Conservation (phyloP, 2,329 filamentous ascomycete genomes). For the Penicillium oxalicum region DNA sequence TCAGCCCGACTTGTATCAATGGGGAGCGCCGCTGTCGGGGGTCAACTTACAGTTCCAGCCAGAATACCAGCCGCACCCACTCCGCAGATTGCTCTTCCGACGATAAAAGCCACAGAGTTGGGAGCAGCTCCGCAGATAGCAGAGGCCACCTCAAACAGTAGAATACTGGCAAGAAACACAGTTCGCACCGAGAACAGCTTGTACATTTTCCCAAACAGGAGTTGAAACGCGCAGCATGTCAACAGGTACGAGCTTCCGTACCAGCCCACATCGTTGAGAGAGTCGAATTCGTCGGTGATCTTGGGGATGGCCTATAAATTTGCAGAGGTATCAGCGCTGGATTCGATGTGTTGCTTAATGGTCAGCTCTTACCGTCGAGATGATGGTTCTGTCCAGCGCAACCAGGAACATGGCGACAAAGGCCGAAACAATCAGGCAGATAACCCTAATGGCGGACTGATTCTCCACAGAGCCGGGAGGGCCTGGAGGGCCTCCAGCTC, state of each 20-base stretch:
- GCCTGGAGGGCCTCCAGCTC: too few species aligned
- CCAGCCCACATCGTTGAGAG: constrained; percentile 55
- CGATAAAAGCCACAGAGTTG: constrained; percentile 25
- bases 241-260: constrained; percentile 49
- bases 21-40: too few species aligned
- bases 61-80: constrained; percentile 25
- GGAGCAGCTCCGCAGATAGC: constrained; percentile 28
- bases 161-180: constrained; percentile 13
- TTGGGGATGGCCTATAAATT: constrained; percentile 14
- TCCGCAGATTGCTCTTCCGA: constrained; percentile 28
- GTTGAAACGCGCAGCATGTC: constrained; percentile 31
- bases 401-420: constrained; percentile 29
- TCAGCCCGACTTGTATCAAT: background rate
- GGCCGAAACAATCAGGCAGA: background rate
- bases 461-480: too few species aligned
- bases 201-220: constrained; percentile 33
- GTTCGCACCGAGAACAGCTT: constrained; percentile 33
- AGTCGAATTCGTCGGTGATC: constrained; percentile 20
- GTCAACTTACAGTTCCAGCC: constrained; percentile 6
- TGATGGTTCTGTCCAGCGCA: constrained; percentile 41
- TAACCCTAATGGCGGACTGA: too few species aligned
- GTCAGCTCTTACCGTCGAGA: constrained; percentile 7
- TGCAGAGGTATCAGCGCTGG: background rate
- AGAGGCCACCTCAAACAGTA: constrained; percentile 6
- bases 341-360: background rate